A percentile compares a stretch with the other conserved stretches of the same genome.
Conservation (phyloP, 2,329 filamentous ascomycete genomes). For the Aureobasidium sp. region DNA sequence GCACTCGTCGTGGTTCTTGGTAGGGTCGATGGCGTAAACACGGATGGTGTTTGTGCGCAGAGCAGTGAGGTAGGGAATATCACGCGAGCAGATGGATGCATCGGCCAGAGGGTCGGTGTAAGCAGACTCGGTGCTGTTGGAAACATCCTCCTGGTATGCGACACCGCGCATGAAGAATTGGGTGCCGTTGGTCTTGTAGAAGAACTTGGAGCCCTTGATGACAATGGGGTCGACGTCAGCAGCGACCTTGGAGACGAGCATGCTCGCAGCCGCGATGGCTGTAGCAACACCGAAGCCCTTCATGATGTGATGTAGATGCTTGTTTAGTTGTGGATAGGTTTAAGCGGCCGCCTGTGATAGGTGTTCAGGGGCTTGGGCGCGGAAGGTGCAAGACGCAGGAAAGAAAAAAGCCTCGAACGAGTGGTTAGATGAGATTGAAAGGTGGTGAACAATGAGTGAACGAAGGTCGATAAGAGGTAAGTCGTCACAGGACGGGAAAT, state of each 20-base stretch:
- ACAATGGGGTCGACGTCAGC: conserved; percentile 55
- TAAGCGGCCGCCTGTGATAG: neutral
- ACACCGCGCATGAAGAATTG: conserved; percentile 86
- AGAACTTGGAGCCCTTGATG: conserved; percentile 81
- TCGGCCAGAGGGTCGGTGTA: conserved; percentile 83
- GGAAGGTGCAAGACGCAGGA: conserved; percentile 1
- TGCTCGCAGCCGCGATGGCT: conserved; percentile 42
- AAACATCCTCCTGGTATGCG: conserved; percentile 78
- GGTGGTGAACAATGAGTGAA: conserved; percentile 6
- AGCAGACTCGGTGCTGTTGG: conserved; percentile 39
- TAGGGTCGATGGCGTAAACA: conserved; percentile 85
- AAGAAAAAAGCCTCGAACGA: conserved; percentile 7
- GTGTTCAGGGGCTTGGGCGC: neutral
- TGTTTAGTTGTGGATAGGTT: neutral
- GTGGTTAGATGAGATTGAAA: neutral
- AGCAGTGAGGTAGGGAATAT: conserved; percentile 70
- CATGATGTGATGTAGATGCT: conserved; percentile 6
- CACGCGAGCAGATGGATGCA: conserved; percentile 62
- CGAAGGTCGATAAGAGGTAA: conserved; percentile 2
- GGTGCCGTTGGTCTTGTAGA: conserved; percentile 71
- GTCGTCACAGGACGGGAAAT: neutral
- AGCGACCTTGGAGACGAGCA: conserved; percentile 40
- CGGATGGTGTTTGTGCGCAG: conserved; percentile 88
- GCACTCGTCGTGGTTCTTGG: conserved; percentile 66
- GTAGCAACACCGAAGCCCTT: conserved; percentile 34